A percentile compares a stretch with the other conserved stretches of the same genome.
phyloP scores from a whole-genome alignment of 805 yeast genomes.

The Tetrapisispora iriomotensis region DNA sequence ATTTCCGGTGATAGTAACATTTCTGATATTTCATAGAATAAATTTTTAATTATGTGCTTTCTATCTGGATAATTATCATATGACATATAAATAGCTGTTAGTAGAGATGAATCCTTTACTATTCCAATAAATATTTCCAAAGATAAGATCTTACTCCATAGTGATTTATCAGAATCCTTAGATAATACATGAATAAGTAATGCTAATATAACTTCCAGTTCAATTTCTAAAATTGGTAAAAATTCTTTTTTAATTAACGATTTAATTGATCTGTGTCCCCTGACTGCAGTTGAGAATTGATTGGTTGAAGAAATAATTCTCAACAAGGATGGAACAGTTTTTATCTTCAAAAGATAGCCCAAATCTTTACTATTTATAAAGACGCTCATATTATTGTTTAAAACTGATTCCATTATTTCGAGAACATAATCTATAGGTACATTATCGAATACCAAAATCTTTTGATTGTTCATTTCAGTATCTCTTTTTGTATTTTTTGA shows the following conservation, averaged over 20 bases:
- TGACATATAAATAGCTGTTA: constrained; percentile 43
- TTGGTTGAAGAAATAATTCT: constrained; percentile 47
- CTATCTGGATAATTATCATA: constrained; percentile 53
- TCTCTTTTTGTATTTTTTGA: constrained; percentile 39
- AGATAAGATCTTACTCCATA: constrained; percentile 68
- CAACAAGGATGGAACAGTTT: constrained; percentile 67
- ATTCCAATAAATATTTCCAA: constrained; percentile 62
- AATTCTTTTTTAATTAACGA: constrained; percentile 51
- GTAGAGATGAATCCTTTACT: constrained; percentile 44
- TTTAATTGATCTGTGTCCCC: constrained; percentile 64
- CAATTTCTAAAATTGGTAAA: constrained; percentile 54
- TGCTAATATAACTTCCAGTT: constrained; percentile 73
- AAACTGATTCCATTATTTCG: constrained; percentile 72
- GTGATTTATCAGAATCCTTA: constrained; percentile 41
- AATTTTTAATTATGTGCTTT: constrained; percentile 50
- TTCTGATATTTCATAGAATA: constrained; percentile 36
- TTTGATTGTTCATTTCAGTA: constrained; percentile 19
- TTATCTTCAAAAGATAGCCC: constrained; percentile 51
- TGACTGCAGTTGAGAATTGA: constrained; percentile 59
- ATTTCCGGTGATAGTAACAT: constrained; percentile 28
- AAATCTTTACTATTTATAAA: constrained; percentile 57
- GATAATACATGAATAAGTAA: constrained; percentile 64
- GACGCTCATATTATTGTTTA: constrained; percentile 49
- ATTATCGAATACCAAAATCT: constrained; percentile 34
- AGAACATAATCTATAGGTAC: constrained; percentile 60